Conservation (phyloP, 2,329 filamentous ascomycete species). For the Venturia aucupariae region DNA sequence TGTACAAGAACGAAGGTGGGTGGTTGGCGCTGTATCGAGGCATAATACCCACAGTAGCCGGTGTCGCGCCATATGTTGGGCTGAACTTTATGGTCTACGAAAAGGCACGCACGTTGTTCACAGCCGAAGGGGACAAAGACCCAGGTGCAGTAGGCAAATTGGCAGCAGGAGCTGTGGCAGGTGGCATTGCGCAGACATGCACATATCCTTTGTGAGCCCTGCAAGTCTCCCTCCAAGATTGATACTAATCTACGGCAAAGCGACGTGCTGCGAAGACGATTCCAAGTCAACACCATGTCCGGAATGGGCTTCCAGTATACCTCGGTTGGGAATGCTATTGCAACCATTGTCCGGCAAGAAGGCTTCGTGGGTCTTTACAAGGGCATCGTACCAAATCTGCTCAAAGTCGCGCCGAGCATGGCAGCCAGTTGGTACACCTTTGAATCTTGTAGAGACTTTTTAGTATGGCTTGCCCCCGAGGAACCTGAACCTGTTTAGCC, state of each 20-base stretch:
- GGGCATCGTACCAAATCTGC: slow-evolving; percentile 85
- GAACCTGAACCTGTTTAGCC: slow-evolving; percentile 2
- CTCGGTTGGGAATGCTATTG: slow-evolving; percentile 72
- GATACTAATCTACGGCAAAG: slow-evolving; percentile 34
- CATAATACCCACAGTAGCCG: slow-evolving; percentile 86
- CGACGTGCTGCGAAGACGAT: slow-evolving; percentile 83
- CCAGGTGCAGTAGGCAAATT: slow-evolving; percentile 74
- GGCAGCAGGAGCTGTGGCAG: slow-evolving; percentile 84
- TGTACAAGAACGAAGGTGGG: slow-evolving; percentile 91
- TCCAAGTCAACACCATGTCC: slow-evolving; percentile 99
- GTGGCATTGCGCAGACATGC: slow-evolving; percentile 91
- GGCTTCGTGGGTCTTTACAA: slow-evolving; percentile 85
- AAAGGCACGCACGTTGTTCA: slow-evolving; percentile 72
- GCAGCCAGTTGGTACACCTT: slow-evolving; percentile 97
- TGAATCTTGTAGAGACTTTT: slow-evolving; percentile 81
- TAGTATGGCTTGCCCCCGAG: slow-evolving; percentile 50
- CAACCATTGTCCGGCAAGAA: slow-evolving; percentile 73
- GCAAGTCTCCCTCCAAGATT: neutral
- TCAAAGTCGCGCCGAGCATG: slow-evolving; percentile 98
- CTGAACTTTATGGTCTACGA: slow-evolving; percentile 99
- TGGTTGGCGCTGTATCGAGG: slow-evolving; percentile 81
- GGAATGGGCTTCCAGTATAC: slow-evolving; percentile 97
- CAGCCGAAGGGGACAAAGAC: slow-evolving; percentile 77
- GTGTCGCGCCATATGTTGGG: slow-evolving; percentile 92
- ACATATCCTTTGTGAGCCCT: slow-evolving; percentile 87